Percentiles rank a stretch among this genome's conserved stretches.
These are phyloP conservation scores for Botryotinia narcissicola DNA, from an alignment of 2,329 filamentous ascomycete species.

Conservation along the genomic window DNA sequence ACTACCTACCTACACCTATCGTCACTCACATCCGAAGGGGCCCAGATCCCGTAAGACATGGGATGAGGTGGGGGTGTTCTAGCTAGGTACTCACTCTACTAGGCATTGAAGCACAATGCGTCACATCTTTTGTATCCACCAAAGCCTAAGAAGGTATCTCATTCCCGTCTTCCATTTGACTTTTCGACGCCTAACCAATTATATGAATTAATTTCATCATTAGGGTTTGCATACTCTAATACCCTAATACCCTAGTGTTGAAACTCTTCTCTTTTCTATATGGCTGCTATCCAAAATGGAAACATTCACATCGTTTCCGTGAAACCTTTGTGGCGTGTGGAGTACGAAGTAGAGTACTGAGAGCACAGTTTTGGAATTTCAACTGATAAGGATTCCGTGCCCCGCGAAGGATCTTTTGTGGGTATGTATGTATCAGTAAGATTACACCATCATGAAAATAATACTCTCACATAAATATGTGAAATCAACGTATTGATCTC, in stretches of 20 bases:
- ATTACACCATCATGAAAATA: not conserved
- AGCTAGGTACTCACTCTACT: not conserved
- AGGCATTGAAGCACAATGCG: conserved; percentile 4
- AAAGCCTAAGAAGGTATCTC: not conserved
- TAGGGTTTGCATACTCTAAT: not conserved
- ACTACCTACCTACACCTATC: not conserved
- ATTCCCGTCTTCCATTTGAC: not conserved
- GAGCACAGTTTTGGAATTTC: not conserved
- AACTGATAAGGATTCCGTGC: not conserved
- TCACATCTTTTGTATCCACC: conserved; percentile 2
- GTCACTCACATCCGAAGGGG: not conserved
- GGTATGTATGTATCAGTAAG: not conserved
- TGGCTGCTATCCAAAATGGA: not conserved
- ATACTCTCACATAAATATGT: not conserved
- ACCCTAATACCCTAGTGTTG: not conserved
- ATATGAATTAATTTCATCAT: not conserved
- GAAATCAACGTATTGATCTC: not conserved
- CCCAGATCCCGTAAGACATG: conserved; percentile 2
- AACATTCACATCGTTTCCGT: not conserved
- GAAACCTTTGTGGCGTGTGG: not conserved
- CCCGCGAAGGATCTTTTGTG: not conserved
- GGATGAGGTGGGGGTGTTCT: conserved; percentile 2
- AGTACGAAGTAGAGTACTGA: not conserved
- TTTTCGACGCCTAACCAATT: not conserved
- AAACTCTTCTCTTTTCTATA: not conserved